These are phyloP conservation scores for Solanum bulbocastanum DNA, from an alignment of 257 asterid species.

Conservation along the genomic window DNA sequence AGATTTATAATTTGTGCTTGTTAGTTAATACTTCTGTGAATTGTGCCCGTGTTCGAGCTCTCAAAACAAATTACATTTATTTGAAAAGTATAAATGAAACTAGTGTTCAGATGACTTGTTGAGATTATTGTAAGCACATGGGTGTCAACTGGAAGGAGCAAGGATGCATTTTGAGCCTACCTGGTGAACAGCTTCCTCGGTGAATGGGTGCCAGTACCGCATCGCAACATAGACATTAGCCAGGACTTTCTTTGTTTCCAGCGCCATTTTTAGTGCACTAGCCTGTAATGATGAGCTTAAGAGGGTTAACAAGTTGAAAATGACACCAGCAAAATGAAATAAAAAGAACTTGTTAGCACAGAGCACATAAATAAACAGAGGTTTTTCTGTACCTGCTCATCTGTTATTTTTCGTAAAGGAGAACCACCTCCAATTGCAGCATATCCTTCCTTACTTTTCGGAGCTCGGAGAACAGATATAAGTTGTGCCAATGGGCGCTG, in stretches of 20 bases:
- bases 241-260: slow-evolving; percentile 48
- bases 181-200: slow-evolving; percentile 94
- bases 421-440: slow-evolving; percentile 99
- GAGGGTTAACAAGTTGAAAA: neutral
- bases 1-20: neutral
- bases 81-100: neutral
- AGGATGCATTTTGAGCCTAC: slow-evolving; percentile 17
- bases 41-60: neutral
- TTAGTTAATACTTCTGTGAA: neutral
- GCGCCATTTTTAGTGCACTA: slow-evolving; percentile 53
- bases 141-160: neutral
- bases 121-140: neutral
- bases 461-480: slow-evolving; percentile 74
- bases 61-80: neutral
- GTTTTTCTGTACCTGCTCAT: slow-evolving; percentile 58
- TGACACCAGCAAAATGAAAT: neutral
- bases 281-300: slow-evolving; percentile 42
- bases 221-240: slow-evolving; percentile 89
- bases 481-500: slow-evolving; percentile 91
- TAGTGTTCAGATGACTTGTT: neutral
- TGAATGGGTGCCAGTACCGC: slow-evolving; percentile 98
- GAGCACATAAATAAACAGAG: neutral
- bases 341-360: neutral
- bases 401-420: slow-evolving; percentile 81
- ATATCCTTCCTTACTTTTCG: slow-evolving; percentile 93